Evolutionary conservation across 73 alveolate species (phyloP).

Genomic region (Symbiodinium pilosum): DNA sequence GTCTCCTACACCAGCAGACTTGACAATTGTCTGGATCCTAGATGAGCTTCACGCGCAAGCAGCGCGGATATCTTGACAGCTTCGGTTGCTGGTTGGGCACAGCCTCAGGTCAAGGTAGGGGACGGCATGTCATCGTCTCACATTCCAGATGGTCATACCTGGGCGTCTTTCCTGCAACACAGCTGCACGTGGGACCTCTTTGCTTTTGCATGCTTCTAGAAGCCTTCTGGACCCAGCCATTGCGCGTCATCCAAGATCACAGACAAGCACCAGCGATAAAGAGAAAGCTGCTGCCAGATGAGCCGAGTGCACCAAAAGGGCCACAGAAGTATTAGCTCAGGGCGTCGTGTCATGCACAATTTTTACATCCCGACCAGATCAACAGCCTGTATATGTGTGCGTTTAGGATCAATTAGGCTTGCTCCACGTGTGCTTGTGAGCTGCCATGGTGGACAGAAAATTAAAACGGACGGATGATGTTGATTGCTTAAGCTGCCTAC

Average conservation of each 20-base stretch:
- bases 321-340: not conserved
- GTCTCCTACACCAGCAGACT: no score
- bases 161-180: not conserved
- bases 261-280: not conserved
- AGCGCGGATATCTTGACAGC: no score
- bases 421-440: not conserved
- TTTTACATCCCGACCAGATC: not conserved
- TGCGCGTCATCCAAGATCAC: not conserved
- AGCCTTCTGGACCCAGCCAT: not conserved
- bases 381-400: not conserved
- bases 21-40: no score
- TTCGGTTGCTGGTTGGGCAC: no score
- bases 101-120: no score
- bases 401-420: no score
- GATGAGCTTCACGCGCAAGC: no score
- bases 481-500: slow-evolving; percentile 2
- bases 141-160: not conserved
- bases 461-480: not conserved
- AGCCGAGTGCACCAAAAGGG: not conserved
- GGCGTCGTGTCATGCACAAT: not conserved
- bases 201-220: not conserved
- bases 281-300: not conserved
- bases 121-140: no score
- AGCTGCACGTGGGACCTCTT: not conserved
- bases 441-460: not conserved